These are phyloP conservation scores for Serendipita sp. DNA, from an alignment of 768 basidiomycete species.

Conservation along the genomic window DNA sequence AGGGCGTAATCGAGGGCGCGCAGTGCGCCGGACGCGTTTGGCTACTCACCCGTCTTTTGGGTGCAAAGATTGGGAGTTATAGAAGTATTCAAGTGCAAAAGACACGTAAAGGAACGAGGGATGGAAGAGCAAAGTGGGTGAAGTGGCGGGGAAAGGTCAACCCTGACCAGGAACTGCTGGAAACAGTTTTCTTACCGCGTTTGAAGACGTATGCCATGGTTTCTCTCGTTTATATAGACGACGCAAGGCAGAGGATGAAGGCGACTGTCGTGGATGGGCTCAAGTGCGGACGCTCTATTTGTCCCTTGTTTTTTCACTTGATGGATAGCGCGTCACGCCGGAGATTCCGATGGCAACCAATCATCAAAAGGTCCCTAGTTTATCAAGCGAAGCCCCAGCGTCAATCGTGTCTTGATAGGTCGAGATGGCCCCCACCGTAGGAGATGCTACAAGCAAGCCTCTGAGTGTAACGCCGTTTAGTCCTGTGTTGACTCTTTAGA, in stretches of 20 bases:
- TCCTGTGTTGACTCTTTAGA: no score
- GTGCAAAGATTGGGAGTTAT: slow-evolving; percentile 6
- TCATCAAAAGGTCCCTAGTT: no score
- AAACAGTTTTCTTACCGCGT: slow-evolving; percentile 28
- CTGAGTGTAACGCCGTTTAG: no score
- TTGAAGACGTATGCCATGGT: slow-evolving; percentile 30
- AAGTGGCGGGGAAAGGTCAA: background rate
- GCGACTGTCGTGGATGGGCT: background rate
- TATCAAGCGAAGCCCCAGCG: no score
- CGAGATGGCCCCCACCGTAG: no score
- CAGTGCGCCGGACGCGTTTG: slow-evolving; percentile 13
- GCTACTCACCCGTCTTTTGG: slow-evolving; percentile 33
- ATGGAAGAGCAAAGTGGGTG: background rate
- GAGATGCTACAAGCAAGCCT: no score
- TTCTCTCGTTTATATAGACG: background rate
- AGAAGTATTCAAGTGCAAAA: slow-evolving; percentile 6
- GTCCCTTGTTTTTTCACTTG: no score
- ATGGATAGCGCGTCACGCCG: no score
- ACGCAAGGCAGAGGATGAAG: background rate
- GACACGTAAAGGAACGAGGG: slow-evolving; percentile 7
- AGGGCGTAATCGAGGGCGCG: background rate
- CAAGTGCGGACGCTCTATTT: no score
- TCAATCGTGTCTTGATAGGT: no score
- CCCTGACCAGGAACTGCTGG: background rate
- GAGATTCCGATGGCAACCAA: no score